Evolutionary conservation across 2,329 filamentous ascomycete species (phyloP).

Genomic region (Fusarium tanahbumbuense): DNA sequence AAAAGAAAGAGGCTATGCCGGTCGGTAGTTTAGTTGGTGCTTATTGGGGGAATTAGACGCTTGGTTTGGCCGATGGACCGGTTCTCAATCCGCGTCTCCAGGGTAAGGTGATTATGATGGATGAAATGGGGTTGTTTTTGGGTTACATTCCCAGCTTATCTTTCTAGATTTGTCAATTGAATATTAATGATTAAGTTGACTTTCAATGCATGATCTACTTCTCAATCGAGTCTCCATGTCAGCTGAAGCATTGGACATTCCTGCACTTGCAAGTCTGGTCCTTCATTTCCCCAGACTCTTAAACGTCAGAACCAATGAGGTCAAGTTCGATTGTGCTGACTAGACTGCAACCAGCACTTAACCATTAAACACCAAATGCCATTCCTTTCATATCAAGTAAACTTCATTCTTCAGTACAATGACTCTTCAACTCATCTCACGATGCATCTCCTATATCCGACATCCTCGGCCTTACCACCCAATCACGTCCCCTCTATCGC

Average conservation of each 20-base stretch:
- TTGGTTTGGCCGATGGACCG: neutral
- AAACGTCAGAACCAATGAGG: conserved; percentile 34
- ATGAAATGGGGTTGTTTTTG: neutral
- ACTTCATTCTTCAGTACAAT: neutral
- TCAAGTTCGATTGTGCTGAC: conserved; percentile 41
- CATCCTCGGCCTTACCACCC: conserved; percentile 29
- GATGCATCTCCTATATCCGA: conserved; percentile 3
- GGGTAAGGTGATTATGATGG: conserved; percentile 13
- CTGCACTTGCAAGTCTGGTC: neutral
- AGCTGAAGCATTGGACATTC: neutral
- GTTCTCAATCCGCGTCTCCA: neutral
- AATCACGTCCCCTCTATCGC: conserved; percentile 24
- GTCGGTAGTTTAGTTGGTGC: neutral
- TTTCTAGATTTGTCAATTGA: neutral
- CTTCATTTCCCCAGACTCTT: neutral
- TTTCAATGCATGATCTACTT: neutral
- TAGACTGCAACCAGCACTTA: conserved; percentile 13
- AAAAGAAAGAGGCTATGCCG: neutral
- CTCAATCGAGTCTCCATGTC: neutral
- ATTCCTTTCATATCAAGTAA: neutral
- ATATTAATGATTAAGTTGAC: neutral
- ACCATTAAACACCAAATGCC: conserved; percentile 1
- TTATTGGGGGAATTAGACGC: conserved; percentile 9
- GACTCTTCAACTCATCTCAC: neutral
- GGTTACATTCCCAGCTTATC: conserved; percentile 1